phyloP scores from a whole-genome alignment of 2,329 filamentous ascomycete genomes.

The Moelleriella libera region DNA sequence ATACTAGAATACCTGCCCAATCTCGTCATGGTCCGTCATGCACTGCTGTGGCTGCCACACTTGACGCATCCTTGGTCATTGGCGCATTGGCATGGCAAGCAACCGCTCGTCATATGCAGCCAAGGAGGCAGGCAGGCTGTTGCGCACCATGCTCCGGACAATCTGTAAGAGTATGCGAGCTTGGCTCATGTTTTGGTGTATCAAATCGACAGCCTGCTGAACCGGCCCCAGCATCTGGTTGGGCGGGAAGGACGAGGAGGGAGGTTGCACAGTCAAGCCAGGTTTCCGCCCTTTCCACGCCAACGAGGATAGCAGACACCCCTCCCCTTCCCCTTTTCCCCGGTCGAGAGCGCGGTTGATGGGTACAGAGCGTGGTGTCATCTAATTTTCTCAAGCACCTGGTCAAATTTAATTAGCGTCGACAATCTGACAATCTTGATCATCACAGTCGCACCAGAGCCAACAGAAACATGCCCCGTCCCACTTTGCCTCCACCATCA shows the following conservation, averaged over 20 bases:
- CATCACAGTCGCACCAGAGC: slow-evolving; percentile 1
- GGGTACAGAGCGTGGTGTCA: background rate
- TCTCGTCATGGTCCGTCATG: background rate
- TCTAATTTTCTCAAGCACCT: slow-evolving; percentile 1
- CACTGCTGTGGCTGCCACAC: background rate
- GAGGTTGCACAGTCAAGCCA: background rate
- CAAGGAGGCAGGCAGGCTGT: background rate
- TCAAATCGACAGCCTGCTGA: background rate
- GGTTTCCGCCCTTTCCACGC: background rate
- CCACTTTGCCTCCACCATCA: slow-evolving; percentile 1
- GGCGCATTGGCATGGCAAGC: background rate
- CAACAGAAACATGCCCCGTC: background rate
- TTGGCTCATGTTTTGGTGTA: background rate
- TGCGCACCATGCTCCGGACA: background rate
- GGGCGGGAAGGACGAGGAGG: background rate
- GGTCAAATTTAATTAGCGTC: slow-evolving; percentile 3
- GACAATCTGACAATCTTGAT: slow-evolving; percentile 4
- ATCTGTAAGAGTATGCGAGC: background rate
- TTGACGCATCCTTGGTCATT: background rate
- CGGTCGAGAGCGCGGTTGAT: background rate
- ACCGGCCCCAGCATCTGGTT: background rate
- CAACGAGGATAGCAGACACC: background rate
- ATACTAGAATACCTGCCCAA: background rate
- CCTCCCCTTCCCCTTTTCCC: background rate
- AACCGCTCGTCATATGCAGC: background rate